Evolutionary conservation across 345 rosid genomes (phyloP).

Genomic region (Acer yangbiense): DNA sequence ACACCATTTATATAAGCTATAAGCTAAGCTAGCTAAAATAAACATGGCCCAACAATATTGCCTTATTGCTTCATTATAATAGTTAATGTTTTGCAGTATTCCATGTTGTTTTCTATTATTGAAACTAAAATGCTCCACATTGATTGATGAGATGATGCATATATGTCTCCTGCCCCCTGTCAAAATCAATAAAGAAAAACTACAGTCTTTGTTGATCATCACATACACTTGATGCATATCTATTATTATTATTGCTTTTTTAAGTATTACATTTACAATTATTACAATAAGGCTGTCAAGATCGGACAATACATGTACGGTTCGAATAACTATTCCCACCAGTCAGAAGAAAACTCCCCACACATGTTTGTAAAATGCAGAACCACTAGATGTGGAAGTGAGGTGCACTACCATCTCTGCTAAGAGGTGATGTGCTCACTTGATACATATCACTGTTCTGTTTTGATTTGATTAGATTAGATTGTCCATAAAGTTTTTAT

Average conservation of each 20-base stretch:
- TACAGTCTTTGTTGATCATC: slow-evolving; percentile 11
- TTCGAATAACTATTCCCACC: too few species aligned
- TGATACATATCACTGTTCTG: slow-evolving; percentile 9
- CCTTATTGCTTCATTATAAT: slow-evolving; percentile 9
- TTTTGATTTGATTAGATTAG: slow-evolving; percentile 37
- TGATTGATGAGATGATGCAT: not conserved
- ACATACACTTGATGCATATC: too few species aligned
- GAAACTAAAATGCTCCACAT: not conserved
- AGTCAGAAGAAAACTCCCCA: too few species aligned
- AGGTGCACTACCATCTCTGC: too few species aligned
- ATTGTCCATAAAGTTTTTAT: slow-evolving; percentile 31
- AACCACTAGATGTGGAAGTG: too few species aligned
- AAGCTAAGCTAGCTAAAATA: not conserved
- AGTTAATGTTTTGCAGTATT: not conserved
- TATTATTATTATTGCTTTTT: too few species aligned
- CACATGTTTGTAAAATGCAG: too few species aligned
- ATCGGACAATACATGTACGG: too few species aligned
- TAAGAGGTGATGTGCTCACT: not conserved
- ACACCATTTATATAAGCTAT: too few species aligned
- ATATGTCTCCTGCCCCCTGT: not conserved
- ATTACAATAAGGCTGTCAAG: too few species aligned
- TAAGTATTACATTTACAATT: too few species aligned
- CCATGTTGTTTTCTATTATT: slow-evolving; percentile 23
- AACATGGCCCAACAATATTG: not conserved
- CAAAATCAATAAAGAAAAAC: slow-evolving; percentile 8